Evolutionary conservation across 1,284 basidiomycete genomes (phyloP).

Genomic region (Vanrija pseudolonga): DNA sequence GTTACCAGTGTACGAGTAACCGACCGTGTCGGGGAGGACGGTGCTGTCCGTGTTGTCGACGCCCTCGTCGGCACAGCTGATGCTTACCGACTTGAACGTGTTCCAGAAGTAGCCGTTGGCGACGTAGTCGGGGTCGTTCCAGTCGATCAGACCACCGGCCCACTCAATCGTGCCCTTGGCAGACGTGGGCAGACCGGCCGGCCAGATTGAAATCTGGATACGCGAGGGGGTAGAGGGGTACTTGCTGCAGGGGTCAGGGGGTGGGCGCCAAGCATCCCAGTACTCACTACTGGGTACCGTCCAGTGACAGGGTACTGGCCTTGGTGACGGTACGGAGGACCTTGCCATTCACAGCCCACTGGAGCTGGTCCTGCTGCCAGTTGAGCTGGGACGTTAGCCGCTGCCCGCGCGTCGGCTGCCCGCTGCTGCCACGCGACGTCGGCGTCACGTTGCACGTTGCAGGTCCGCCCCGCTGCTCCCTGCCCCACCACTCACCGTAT

Average conservation of each 20-base stretch:
- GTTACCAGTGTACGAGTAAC: conserved; percentile 34
- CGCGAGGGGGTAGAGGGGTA: conserved; percentile 74
- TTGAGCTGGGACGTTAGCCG: conserved; percentile 56
- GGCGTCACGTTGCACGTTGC: too few relatives aligned
- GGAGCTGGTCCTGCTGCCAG: conserved; percentile 67
- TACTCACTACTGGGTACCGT: conserved; percentile 40
- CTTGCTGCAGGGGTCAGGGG: conserved; percentile 31
- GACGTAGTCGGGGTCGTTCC: conserved; percentile 67
- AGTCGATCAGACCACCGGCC: conserved; percentile 75
- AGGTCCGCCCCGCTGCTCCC: too few relatives aligned
- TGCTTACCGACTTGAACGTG: conserved; percentile 31
- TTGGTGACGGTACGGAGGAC: conserved; percentile 64
- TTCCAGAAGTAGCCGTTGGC: conserved; percentile 48
- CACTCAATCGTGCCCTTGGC: conserved; percentile 68
- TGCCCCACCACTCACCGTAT: conserved; percentile 51
- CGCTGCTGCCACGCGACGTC: too few relatives aligned
- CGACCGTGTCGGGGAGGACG: conserved; percentile 10
- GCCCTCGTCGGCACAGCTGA: conserved; percentile 28
- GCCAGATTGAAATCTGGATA: conserved; percentile 75
- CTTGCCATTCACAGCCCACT: conserved; percentile 66
- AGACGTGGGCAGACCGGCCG: conserved; percentile 62
- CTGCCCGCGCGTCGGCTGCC: too few relatives aligned
- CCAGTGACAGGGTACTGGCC: conserved; percentile 56
- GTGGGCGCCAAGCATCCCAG: neutral
- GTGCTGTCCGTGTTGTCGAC: conserved; percentile 5